Base-by-base conservation (phyloP, 2,329 filamentous ascomycete species). In the Xylaria polymorpha region DNA sequence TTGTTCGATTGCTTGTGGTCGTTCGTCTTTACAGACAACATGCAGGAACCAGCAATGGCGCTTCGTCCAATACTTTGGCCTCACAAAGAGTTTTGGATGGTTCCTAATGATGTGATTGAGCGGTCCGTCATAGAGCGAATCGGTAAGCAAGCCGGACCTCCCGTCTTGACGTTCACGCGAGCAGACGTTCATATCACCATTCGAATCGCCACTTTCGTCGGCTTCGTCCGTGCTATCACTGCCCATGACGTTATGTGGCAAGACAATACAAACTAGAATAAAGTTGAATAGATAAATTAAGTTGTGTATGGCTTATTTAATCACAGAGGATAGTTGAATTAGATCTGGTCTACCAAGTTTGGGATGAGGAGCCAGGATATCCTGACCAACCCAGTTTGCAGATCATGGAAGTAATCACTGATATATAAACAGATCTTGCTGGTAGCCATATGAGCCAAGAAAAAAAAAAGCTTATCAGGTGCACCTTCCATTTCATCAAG, bases 61-160 rank as follows among this genome's bases (percentile, higher is more conserved):
- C 10, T 43, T 15, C 2, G 51, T 63, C 64, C 64, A 67, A n/a
- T 25, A 8, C 2, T 8, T 10, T 15, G 64, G 64, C 15, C 1
- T 41, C 2, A 53, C 59, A 18, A 67, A 67, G 35, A 67, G 64
- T 12, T 44, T 35, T 44, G 64, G 64, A 15, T 63, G 15, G 7
- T 63, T 67, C 4, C 44, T 50, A n/a, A 63, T 44, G n/a, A 63
- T 63, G 4, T 63, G 35, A n/a, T 67, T 39, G 35, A 67, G 59
- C 6, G 64, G 59, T 6, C 43, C 51, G 14, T 63, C 51, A n/a
- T 53, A 58, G 25, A 63, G 58, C 20, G 58, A 62, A 15, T 57
- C 50, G 14, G 43, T n/a, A 29, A 32, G 58, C n/a, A 6, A n/a
- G 12, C 6, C 7, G 1, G 39, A 22, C 20, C 15, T 44, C n/a